Base-by-base conservation (phyloP, 768 basidiomycete genomes). In the Hygrophorus pudorinus region DNA sequence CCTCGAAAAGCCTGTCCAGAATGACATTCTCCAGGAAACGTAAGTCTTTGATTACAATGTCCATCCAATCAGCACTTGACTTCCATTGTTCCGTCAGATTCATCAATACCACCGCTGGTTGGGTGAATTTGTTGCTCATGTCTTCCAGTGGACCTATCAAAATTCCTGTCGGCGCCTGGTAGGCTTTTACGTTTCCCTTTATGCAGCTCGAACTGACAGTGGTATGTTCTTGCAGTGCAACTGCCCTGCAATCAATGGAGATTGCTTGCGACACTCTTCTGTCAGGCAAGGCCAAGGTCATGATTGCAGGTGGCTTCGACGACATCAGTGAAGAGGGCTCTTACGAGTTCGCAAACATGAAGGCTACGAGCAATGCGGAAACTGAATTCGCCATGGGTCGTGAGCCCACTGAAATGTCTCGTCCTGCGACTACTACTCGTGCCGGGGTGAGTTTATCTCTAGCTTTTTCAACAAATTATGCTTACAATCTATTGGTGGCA, bases 331-430 rank as follows among this genome's bases (percentile, higher is more conserved):
- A 99, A 64, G 96, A 99, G 65, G 96, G 94, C 13, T 97, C 94
- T 6, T 97, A 82, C 62, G 94, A 99, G 63, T 99, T 99, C 64
- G 96, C 92, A 40, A 97, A 98, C 71, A 99, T 99, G 96, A 96
- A 97, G 65, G 96, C 96, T 1, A 99, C 96, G 4, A 90, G 86
- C 65, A 97, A 94, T 57, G 84, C 93, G 1, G 89, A 92, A 63
- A 89, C 89, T 24, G 96, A 99, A 63, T 88, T 97, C 57, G 94
- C 93, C 3, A 96, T 96, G 86, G 96, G 96, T 49, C 92, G 96
- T 53, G 96, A 99, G 64, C 93, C 96, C 5, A 91, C 88, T 31
- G 96, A 99, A 64, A 93, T 98, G 86, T 99, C 96, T 37, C 85
- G 96, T 46, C 96, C 96, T 12, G 85, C 94, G 8, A 97, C 94